Evolutionary conservation across 495 filamentous ascomycete species (phyloP), one percentile per base, ranked within the genome.

Genomic region (Tricharina praecox): DNA sequence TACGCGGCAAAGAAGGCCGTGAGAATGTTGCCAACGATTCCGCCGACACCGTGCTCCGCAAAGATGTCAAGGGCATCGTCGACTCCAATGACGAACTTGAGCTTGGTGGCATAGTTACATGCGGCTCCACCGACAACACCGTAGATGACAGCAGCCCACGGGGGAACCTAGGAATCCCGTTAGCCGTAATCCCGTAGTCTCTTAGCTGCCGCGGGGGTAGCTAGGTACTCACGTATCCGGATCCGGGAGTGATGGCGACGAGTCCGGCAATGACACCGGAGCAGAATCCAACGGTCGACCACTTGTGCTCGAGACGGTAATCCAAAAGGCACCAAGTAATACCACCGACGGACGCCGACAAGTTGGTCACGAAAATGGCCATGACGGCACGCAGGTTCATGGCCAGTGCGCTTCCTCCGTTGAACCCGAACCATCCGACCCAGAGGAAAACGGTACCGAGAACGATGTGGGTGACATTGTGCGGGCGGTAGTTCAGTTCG

Each of bases 351-450:
- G 80, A 88, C 15, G 81, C 82, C 7, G 81, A 71, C 4, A 86
- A 68, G 53, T 84, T 80, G 32, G 77, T 82, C n/a, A 80, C 72
- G 8, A 81, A 63, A 35, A 70, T 74, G 36, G 80, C 80, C 78
- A 84, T 81, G 57, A 82, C 74, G 47, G 90, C 77, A 55, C 90
- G 80, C 64, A 93, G 65, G 66, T 93, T 95, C 50, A 86, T 87
- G 34, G 76, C 72, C 32, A 93, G 71, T n/a, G 88, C 90, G 19
- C 78, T 84, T 49, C 90, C 90, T 45, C 82, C 90, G 60, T 97
- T 97, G 75, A 97, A 97, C 42, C 90, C 90, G 61, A 95, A 95
- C 90, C 90, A 97, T 23, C 90, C 90, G 39, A 96, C 85, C 90
- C 90, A 97, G 36, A 97, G 79, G 70, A 97, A 95, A 42, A 95